These are phyloP conservation scores for Fraxinus xanthoxyloides DNA, from an alignment of 305 asterid species.

Conservation along the genomic window DNA sequence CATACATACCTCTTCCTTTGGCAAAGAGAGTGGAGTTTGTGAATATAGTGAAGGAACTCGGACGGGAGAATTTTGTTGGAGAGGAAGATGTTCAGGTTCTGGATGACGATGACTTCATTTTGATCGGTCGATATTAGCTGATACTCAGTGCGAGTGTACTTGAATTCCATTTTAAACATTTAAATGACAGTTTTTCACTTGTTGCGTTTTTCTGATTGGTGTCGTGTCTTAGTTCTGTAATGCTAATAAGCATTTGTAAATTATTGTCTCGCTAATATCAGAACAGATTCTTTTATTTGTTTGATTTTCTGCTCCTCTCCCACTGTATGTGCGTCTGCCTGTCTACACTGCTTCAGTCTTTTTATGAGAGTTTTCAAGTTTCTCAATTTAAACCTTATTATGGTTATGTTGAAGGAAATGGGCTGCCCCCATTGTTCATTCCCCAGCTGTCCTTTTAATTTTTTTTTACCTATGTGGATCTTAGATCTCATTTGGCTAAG, in stretches of 20 bases:
- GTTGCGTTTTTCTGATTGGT: neutral
- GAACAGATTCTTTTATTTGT: neutral
- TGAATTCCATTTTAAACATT: neutral
- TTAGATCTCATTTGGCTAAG: neutral
- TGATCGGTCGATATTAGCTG: conserved; percentile 76
- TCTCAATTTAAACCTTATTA: too few species aligned
- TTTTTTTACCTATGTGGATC: too few species aligned
- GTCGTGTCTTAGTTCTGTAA: neutral
- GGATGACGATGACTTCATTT: conserved; percentile 72
- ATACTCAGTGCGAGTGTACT: neutral
- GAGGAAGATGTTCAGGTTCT: conserved; percentile 63
- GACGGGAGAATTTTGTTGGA: conserved; percentile 81
- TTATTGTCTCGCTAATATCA: neutral
- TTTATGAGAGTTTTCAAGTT: too few species aligned
- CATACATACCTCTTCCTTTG: conserved; percentile 78
- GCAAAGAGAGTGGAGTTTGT: conserved; percentile 79
- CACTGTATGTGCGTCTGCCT: neutral
- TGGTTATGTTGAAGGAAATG: too few species aligned
- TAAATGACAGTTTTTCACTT: neutral
- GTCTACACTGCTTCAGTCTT: neutral
- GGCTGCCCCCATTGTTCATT: too few species aligned
- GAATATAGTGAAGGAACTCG: conserved; percentile 70
- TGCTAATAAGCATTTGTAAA: neutral
- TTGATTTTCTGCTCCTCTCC: neutral
- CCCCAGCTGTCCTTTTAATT: too few species aligned